Evolutionary conservation across 139 green algal species (phyloP), one percentile per base, ranked within the genome.

Genomic region (Yamagishiella unicocca): DNA sequence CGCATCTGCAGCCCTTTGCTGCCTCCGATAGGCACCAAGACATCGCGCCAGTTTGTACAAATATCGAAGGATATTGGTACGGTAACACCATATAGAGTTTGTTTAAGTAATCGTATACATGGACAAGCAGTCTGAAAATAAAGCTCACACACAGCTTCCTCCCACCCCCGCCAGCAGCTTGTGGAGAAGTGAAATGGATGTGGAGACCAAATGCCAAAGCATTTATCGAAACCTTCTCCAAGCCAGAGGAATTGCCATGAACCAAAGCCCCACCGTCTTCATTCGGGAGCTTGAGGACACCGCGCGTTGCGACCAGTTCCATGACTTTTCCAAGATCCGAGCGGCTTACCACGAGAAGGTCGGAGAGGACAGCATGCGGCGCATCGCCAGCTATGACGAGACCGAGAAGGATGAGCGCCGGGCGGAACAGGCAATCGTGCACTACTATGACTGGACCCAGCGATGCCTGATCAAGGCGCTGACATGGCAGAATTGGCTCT

Each of bases 401-500:
- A 64, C 72, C 17, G 24, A 81, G 72, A 40, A 81, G 72, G 72
- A 81, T n/a, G 42, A 64, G 21, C 72, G 72, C 22, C 72, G 72
- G 9, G 72, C 72, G 43, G 72, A 42, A 50, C 72, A 81, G 42
- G 45, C 72, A 7, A 43, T 81, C 14, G 43, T 81, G 42, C 72
- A 81, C 72, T 40, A 66, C 72, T n/a, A 66, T 7, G 72, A 81
- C 72, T 64, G 42, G 72, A 81, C 72, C 27, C 43, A 81, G n/a
- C 42, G 22, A 14, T 31, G 4, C 29, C 72, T 81, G 24, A 12
- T 81, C 27, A 64, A 62, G 29, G 72, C 72, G 43, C 29, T 62
- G 25, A 62, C 40, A 42, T 81, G 72, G 72, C 6, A 38, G 43
- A 81, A 10, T 19, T 81, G 43, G 42, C 19, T 81, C 10, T 81